Evolutionary conservation across 2,329 filamentous ascomycete genomes (phyloP), one percentile per base, ranked within the genome.

Genomic region (Alternaria triticina): DNA sequence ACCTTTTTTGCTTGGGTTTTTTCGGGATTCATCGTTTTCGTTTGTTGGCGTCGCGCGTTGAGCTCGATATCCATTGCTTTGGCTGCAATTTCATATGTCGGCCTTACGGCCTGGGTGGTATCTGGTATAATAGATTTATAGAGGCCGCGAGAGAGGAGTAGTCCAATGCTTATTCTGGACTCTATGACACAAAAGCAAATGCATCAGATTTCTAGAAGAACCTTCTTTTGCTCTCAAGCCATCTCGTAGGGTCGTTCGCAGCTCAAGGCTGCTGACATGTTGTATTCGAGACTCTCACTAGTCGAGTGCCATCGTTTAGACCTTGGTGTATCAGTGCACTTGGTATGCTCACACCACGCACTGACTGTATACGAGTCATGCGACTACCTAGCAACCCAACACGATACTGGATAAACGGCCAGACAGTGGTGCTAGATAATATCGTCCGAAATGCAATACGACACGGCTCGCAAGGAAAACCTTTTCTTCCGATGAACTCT

Each of bases 401-500:
- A 36, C 13, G 49, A 52, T n/a, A 23, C 30, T 15, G 13, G 17
- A 8, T 52, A 52, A 20, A 52, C 49, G 49, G 36, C 20, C 5
- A 52, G 23, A 52, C 13, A 52, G 22, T 6, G 49, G 30, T 52
- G 54, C 54, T 36, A 49, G 25, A 45, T n/a, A 27, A 6, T 45
- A 23, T 36, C 27, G 27, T 6, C 25, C 23, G 25, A 50, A 22
- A 23, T 49, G 45, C 44, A 58, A 52, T 28, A 52, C 15, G 49
- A 52, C 49, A 40, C 49, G 30, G 22, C 30, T 22, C 30, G 20
- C n/a, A 22, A 23, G 49, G 15, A 22, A 52, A 36, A 36, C 28
- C 28, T 25, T 30, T 36, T 20, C 50, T 12, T 57, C 62, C 61
- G 61, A 57, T 22, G 36, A 59, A 57, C 45, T 44, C 36, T 46